A percentile compares a stretch with the other conserved stretches of the same genome.
These are phyloP conservation scores for Fonsecaea monophora DNA, from an alignment of 2,329 filamentous ascomycete genomes.

Conservation along the genomic window DNA sequence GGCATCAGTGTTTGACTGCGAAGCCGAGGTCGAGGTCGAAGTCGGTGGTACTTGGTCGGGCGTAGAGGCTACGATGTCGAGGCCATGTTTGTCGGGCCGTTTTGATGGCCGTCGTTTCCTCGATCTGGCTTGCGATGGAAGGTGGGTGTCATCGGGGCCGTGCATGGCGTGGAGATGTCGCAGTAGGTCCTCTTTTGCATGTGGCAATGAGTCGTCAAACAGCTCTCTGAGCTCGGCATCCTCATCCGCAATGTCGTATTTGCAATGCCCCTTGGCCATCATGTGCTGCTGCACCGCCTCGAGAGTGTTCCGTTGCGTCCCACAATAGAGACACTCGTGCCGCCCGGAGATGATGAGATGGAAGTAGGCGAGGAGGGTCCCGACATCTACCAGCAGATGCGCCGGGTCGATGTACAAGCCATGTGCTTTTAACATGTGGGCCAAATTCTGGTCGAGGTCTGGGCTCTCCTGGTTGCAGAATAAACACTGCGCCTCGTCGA, in stretches of 20 bases:
- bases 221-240: slow-evolving; percentile 53
- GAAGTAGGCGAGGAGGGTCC: slow-evolving; percentile 57
- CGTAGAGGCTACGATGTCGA: slow-evolving; percentile 11
- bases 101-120: slow-evolving; percentile 26
- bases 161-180: slow-evolving; percentile 11
- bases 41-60: slow-evolving; percentile 15
- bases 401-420: slow-evolving; percentile 53
- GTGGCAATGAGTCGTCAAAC: slow-evolving; percentile 46
- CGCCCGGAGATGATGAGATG: slow-evolving; percentile 58
- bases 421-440: slow-evolving; percentile 60
- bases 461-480: slow-evolving; percentile 50
- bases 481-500: slow-evolving; percentile 46
- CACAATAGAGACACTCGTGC: slow-evolving; percentile 60
- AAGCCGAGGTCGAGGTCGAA: neutral
- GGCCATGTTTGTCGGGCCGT: slow-evolving; percentile 15
- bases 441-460: slow-evolving; percentile 49
- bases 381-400: slow-evolving; percentile 55
- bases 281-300: slow-evolving; percentile 61
- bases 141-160: slow-evolving; percentile 22
- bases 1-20: slow-evolving; percentile 14
- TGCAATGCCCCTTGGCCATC: slow-evolving; percentile 58
- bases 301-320: slow-evolving; percentile 51
- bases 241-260: slow-evolving; percentile 47
- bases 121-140: slow-evolving; percentile 24
- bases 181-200: slow-evolving; percentile 28